phyloP scores from a whole-genome alignment of 768 basidiomycete species.

The Podaxis sp. region DNA sequence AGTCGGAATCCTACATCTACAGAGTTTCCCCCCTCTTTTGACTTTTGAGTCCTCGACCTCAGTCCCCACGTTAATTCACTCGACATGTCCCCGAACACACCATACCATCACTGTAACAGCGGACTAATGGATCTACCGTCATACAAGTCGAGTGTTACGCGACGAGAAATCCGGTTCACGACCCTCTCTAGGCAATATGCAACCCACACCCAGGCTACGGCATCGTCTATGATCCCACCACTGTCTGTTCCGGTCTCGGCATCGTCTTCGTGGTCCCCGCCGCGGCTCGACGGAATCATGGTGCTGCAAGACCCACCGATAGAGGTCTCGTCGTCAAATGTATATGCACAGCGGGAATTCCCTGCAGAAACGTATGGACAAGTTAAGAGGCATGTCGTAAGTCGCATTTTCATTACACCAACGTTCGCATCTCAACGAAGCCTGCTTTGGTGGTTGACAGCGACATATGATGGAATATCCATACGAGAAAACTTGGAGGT shows the following conservation, averaged over 20 bases:
- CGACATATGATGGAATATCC: neutral
- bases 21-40: no score
- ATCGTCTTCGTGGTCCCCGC: neutral
- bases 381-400: neutral
- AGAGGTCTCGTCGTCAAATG: neutral
- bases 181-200: neutral
- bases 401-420: neutral
- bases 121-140: neutral
- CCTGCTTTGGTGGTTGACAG: neutral
- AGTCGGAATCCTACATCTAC: no score
- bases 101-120: neutral
- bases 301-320: neutral
- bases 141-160: neutral
- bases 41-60: no score
- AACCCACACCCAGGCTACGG: neutral
- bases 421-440: neutral
- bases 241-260: no score
- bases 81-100: no score
- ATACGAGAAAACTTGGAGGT: neutral
- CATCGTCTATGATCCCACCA: neutral
- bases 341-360: neutral
- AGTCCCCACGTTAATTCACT: no score
- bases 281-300: neutral
- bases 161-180: neutral
- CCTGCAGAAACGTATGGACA: neutral